Conservation (phyloP, 352 stramenopile species). For the Pythium vanterpoolii region DNA sequence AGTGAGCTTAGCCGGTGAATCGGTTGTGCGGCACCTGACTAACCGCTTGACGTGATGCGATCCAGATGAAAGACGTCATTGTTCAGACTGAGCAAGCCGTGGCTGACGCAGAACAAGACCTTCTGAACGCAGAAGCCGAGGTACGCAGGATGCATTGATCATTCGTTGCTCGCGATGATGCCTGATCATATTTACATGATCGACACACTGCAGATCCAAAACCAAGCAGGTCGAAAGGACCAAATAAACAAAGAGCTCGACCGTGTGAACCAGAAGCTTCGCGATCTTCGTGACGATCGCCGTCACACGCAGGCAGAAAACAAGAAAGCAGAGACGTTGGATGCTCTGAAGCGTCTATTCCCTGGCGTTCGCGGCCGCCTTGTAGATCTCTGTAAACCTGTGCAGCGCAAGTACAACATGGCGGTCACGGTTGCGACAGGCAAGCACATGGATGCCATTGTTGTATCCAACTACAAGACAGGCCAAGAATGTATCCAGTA, state of each 20-base stretch:
- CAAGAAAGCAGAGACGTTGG: slow-evolving; percentile 68
- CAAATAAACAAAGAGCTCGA: slow-evolving; percentile 64
- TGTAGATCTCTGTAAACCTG: slow-evolving; percentile 96
- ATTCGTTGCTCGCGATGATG: background rate
- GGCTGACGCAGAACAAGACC: slow-evolving; percentile 37
- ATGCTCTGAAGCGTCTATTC: slow-evolving; percentile 84
- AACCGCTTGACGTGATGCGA: background rate
- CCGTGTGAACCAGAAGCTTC: slow-evolving; percentile 81
- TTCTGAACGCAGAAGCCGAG: slow-evolving; percentile 58
- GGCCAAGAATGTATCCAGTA: slow-evolving; percentile 90
- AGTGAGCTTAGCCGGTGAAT: background rate
- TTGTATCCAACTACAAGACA: slow-evolving; percentile 78
- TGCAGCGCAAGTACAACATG: slow-evolving; percentile 96
- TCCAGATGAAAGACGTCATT: slow-evolving; percentile 74
- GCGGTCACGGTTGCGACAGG: slow-evolving; percentile 96
- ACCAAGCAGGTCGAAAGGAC: slow-evolving; percentile 55
- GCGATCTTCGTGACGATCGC: slow-evolving; percentile 91
- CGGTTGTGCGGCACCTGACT: background rate
- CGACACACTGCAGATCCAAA: slow-evolving; percentile 34
- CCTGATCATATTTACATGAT: background rate
- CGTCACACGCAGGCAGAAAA: slow-evolving; percentile 91
- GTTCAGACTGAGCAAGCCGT: slow-evolving; percentile 56
- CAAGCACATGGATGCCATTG: slow-evolving; percentile 96
- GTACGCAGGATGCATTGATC: slow-evolving; percentile 23
- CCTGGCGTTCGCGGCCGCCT: slow-evolving; percentile 94